phyloP scores from a whole-genome alignment of 805 yeast genomes.

The Pichia eremophila region DNA sequence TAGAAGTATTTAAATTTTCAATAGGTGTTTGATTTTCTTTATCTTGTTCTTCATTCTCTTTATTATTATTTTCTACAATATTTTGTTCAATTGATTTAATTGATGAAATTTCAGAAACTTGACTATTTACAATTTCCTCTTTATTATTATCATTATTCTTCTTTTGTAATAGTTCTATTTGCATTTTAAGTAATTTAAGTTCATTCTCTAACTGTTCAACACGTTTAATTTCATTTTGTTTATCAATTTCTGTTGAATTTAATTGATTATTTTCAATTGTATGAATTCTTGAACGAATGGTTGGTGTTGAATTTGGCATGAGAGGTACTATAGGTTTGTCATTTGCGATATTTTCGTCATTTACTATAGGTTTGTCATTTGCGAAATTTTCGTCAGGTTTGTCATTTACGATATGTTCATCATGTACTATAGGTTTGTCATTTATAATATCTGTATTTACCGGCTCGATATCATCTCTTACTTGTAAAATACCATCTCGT shows the following conservation, averaged over 20 bases:
- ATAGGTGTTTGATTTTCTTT: neutral
- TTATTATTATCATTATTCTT: neutral
- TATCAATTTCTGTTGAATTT: neutral
- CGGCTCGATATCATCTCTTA: neutral
- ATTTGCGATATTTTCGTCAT: neutral
- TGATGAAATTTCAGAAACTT: too few relatives aligned
- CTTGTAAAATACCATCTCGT: neutral
- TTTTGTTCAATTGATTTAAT: neutral
- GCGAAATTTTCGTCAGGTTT: too few relatives aligned
- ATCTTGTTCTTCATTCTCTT: neutral
- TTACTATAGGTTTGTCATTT: neutral
- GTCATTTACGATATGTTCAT: too few relatives aligned
- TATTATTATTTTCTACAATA: neutral
- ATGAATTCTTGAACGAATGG: neutral
- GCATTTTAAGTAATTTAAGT: neutral
- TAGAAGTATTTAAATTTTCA: neutral
- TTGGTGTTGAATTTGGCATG: neutral
- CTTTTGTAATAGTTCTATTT: conserved; percentile 1
- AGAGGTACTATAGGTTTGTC: too few relatives aligned
- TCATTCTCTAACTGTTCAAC: conserved; percentile 4
- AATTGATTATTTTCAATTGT: neutral
- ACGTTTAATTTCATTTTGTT: neutral
- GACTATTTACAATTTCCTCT: too few relatives aligned
- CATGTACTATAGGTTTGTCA: too few relatives aligned
- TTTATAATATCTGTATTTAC: too few relatives aligned